phyloP scores from a whole-genome alignment of 208 protist genomes.

The Wallacemonas collosoma region DNA sequence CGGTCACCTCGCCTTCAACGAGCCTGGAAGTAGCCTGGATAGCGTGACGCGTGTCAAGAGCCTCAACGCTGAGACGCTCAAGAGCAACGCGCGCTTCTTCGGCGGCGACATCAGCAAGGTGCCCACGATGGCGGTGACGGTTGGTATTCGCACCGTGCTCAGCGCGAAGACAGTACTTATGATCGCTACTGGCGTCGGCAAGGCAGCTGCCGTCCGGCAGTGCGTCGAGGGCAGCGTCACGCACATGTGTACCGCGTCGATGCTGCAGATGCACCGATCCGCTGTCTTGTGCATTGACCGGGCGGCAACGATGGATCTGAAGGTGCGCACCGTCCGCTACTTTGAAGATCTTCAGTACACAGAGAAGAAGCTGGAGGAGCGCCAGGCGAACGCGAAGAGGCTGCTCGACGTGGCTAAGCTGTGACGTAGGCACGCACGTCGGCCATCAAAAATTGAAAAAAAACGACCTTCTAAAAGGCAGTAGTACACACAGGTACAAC shows the following conservation, averaged over 20 bases:
- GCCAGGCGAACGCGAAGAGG: slow-evolving; percentile 48
- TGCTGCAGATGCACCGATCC: slow-evolving; percentile 86
- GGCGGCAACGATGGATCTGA: slow-evolving; percentile 89
- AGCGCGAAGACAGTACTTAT: slow-evolving; percentile 84
- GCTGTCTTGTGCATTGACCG: slow-evolving; percentile 93
- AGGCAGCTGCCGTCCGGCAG: slow-evolving; percentile 87
- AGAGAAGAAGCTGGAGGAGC: slow-evolving; percentile 61
- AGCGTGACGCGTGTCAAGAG: slow-evolving; percentile 93
- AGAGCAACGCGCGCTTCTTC: slow-evolving; percentile 95
- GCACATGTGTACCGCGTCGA: slow-evolving; percentile 94
- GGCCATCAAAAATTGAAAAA: slow-evolving; percentile 15
- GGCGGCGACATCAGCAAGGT: slow-evolving; percentile 88
- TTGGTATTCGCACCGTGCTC: slow-evolving; percentile 95
- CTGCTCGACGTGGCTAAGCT: slow-evolving; percentile 31
- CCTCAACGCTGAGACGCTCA: slow-evolving; percentile 93
- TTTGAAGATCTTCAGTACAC: slow-evolving; percentile 86
- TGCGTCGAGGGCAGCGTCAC: slow-evolving; percentile 91
- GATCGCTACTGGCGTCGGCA: slow-evolving; percentile 90
- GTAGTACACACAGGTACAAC: no score
- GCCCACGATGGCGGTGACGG: slow-evolving; percentile 94
- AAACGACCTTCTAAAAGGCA: slow-evolving; percentile 7
- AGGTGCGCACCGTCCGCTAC: slow-evolving; percentile 94
- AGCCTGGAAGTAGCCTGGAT: slow-evolving; percentile 92
- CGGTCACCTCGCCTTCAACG: slow-evolving; percentile 96
- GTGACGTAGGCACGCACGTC: slow-evolving; percentile 22